Evolutionary conservation across 164 flowering plant species (phyloP).

Genomic region (Macadamia tetraphylla): DNA sequence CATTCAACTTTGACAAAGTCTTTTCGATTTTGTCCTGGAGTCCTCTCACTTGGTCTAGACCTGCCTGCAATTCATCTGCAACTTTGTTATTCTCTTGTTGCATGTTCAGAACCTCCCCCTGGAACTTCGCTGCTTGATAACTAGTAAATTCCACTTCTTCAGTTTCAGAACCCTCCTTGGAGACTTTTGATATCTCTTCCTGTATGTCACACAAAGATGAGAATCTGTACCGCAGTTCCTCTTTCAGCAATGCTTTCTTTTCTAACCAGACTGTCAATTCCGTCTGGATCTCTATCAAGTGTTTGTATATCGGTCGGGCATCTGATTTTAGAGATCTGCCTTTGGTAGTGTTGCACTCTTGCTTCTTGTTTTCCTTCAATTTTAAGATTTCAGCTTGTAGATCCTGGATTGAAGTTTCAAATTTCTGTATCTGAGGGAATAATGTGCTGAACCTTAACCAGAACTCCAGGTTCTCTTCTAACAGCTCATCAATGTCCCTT

Average conservation of each 20-base stretch:
- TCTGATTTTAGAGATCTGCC: slow-evolving; percentile 38
- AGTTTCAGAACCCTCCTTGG: slow-evolving; percentile 35
- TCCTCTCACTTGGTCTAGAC: slow-evolving; percentile 46
- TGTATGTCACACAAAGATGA: slow-evolving; percentile 51
- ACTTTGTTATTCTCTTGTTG: slow-evolving; percentile 85
- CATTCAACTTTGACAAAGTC: slow-evolving; percentile 42
- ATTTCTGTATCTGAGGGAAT: slow-evolving; percentile 56
- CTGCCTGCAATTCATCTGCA: slow-evolving; percentile 70
- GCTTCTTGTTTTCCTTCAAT: slow-evolving; percentile 31
- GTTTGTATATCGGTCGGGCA: slow-evolving; percentile 48
- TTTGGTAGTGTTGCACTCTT: slow-evolving; percentile 24
- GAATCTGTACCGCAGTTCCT: slow-evolving; percentile 50
- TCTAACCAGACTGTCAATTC: slow-evolving; percentile 64
- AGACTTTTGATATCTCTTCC: slow-evolving; percentile 52
- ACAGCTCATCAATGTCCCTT: slow-evolving; percentile 47
- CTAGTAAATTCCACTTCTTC: slow-evolving; percentile 47
- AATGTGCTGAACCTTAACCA: slow-evolving; percentile 63
- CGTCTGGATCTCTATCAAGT: slow-evolving; percentile 53
- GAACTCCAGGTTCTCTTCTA: slow-evolving; percentile 66
- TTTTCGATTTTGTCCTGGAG: slow-evolving; percentile 55
- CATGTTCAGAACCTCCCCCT: slow-evolving; percentile 88
- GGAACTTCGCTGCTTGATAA: slow-evolving; percentile 79
- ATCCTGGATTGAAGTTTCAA: slow-evolving; percentile 44
- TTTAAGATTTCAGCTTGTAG: slow-evolving; percentile 38
- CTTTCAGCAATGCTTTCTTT: slow-evolving; percentile 41